These are phyloP conservation scores for Phaseolus lunatus DNA, from an alignment of 306 rosid species.

Conservation along the genomic window DNA sequence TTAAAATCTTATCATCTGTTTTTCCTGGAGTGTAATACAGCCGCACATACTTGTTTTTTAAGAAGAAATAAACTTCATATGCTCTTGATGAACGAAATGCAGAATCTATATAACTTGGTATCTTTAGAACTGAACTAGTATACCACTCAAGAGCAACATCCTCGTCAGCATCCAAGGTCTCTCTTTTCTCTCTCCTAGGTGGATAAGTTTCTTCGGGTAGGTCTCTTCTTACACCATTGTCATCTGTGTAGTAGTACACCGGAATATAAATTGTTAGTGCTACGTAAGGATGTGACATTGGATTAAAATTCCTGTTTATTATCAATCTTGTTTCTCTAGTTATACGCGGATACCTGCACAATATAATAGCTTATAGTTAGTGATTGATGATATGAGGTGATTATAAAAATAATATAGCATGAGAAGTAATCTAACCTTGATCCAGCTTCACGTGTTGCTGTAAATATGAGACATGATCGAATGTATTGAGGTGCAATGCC, in stretches of 20 bases:
- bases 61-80: background rate
- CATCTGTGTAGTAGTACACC: background rate
- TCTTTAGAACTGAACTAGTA: background rate
- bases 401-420: too few species aligned
- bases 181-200: background rate
- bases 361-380: background rate
- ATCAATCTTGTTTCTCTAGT: background rate
- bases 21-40: background rate
- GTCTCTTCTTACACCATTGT: background rate
- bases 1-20: background rate
- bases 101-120: background rate
- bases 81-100: background rate
- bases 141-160: background rate
- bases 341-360: background rate
- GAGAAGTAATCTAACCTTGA: background rate
- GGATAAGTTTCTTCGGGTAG: background rate
- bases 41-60: background rate
- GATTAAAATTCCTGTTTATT: constrained; percentile 3
- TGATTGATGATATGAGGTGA: background rate
- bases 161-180: background rate
- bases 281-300: background rate
- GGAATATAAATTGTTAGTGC: background rate
- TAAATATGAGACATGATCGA: background rate
- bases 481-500: constrained; percentile 27
- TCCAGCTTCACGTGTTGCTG: background rate